Evolutionary conservation across 257 asterid species (phyloP), one percentile per base, ranked within the genome.

Genomic region (Cordia subcordata): DNA sequence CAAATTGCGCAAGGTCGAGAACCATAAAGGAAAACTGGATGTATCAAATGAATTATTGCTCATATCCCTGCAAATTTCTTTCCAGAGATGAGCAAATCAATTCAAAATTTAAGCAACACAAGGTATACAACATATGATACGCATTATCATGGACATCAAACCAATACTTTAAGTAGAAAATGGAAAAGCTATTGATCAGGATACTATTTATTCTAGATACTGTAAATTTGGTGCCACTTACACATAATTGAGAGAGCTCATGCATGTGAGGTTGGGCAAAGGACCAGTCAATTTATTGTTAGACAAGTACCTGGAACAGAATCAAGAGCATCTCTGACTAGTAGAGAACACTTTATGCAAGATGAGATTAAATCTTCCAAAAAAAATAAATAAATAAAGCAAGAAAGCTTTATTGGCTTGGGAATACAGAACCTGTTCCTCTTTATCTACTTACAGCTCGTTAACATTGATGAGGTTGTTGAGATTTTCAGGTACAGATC

Each of bases 41-140:
- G 70, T 66, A 60, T 70, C 69, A 54, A 89, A 89, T 2, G 91
- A 62, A 53, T 86, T 86, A 60, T 86, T 86, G 91, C 97, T 89
- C 71, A 84, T 55, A 66, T 89, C 95, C 89, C 95, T 89, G 94
- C 72, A 3, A 79, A 53, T 44, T 50, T 58, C 10, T 2, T 42
- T 42, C 10, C 8, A 42, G 14, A 14, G 15, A 11, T 42, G 10
- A 42, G 10, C 10, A 42, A 42, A 42, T 14, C 10, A 1, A 4
- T 42, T 42, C 10, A 11, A 4, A 27, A 27, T 27, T 6, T 6
- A 27, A 27, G 35, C 35, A 27, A 27, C 6, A 6, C 35, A 27
- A 27, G 35, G 35, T 27, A n/a, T n/a, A 27, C 35, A 27, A 27
- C 35, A 27, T 27, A 6, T 27, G 35, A 27, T 1, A 6, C 3